Evolutionary conservation across 371 early-diverging fungal species (phyloP).

Genomic region (Capillidium rhysosporum): DNA sequence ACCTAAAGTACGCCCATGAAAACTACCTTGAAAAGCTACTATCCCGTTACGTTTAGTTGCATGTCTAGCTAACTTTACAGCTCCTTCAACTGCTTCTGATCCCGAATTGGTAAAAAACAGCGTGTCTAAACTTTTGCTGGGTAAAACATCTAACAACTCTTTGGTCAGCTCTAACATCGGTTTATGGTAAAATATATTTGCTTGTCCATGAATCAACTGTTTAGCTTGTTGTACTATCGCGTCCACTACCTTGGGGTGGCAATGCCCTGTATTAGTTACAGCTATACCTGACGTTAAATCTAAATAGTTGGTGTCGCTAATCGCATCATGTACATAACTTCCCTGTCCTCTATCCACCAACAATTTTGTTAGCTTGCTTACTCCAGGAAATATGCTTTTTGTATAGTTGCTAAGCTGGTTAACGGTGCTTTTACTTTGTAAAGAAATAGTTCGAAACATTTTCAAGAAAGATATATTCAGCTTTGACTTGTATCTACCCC

Average conservation of each 20-base stretch:
- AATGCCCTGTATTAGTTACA: slow-evolving; percentile 22
- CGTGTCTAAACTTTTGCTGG: slow-evolving; percentile 20
- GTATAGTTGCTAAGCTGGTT: too few relatives aligned
- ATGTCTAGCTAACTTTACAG: slow-evolving; percentile 30
- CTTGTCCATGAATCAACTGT: slow-evolving; percentile 25
- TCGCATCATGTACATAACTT: slow-evolving; percentile 18
- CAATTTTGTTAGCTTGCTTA: slow-evolving; percentile 23
- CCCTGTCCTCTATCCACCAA: slow-evolving; percentile 26
- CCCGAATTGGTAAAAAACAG: slow-evolving; percentile 38
- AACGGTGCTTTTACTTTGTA: too few relatives aligned
- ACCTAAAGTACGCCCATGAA: slow-evolving; percentile 34
- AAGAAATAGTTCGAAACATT: too few relatives aligned
- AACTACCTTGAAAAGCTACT: slow-evolving; percentile 20
- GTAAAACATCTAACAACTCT: slow-evolving; percentile 22
- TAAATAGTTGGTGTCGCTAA: slow-evolving; percentile 27
- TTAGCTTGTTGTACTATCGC: slow-evolving; percentile 33
- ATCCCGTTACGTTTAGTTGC: slow-evolving; percentile 31
- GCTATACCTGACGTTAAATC: slow-evolving; percentile 35
- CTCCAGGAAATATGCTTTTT: slow-evolving; percentile 11
- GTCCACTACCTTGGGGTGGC: slow-evolving; percentile 33
- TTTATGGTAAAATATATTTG: slow-evolving; percentile 26
- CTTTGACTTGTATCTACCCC: too few relatives aligned
- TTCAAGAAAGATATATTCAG: too few relatives aligned
- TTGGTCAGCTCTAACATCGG: slow-evolving; percentile 30
- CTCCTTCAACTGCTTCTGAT: slow-evolving; percentile 32